Evolutionary conservation across 768 basidiomycete genomes (phyloP).

Genomic region (Leccinum variicolor): DNA sequence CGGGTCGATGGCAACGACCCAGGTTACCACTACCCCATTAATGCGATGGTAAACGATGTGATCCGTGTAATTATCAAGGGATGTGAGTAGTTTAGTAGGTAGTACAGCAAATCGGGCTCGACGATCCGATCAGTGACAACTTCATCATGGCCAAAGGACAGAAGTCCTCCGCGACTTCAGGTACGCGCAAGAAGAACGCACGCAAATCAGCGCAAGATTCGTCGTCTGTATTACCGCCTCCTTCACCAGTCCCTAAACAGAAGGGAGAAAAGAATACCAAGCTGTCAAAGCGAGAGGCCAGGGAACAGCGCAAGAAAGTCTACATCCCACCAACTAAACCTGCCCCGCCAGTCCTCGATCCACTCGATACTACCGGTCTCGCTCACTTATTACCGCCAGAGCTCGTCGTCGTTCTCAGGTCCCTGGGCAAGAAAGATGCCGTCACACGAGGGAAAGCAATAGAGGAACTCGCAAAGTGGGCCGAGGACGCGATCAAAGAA

Average conservation of each 20-base stretch:
- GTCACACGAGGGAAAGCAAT: slow-evolving; percentile 81
- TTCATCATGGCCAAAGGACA: slow-evolving; percentile 39
- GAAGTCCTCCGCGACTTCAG: slow-evolving; percentile 81
- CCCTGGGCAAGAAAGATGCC: slow-evolving; percentile 85
- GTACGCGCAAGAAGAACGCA: slow-evolving; percentile 91
- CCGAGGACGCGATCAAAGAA: slow-evolving; percentile 48
- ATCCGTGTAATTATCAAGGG: background rate
- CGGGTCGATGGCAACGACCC: slow-evolving; percentile 76
- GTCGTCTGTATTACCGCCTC: slow-evolving; percentile 23
- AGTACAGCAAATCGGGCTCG: background rate
- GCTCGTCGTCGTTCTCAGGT: slow-evolving; percentile 75
- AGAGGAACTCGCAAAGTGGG: slow-evolving; percentile 76
- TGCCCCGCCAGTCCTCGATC: slow-evolving; percentile 71
- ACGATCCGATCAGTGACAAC: background rate
- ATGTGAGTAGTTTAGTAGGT: background rate
- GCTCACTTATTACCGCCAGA: slow-evolving; percentile 74
- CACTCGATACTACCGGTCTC: slow-evolving; percentile 80
- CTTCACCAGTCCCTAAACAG: slow-evolving; percentile 37
- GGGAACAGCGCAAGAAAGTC: slow-evolving; percentile 77
- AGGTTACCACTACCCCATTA: slow-evolving; percentile 61
- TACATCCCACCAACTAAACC: slow-evolving; percentile 88
- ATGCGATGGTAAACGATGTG: background rate
- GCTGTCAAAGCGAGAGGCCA: slow-evolving; percentile 41
- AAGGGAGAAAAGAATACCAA: slow-evolving; percentile 49
- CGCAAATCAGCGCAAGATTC: slow-evolving; percentile 53